Percentiles rank a stretch among this genome's conserved stretches.
Evolutionary conservation across 2,329 filamentous ascomycete species (phyloP).

Genomic region (Ophiostoma perfectum): DNA sequence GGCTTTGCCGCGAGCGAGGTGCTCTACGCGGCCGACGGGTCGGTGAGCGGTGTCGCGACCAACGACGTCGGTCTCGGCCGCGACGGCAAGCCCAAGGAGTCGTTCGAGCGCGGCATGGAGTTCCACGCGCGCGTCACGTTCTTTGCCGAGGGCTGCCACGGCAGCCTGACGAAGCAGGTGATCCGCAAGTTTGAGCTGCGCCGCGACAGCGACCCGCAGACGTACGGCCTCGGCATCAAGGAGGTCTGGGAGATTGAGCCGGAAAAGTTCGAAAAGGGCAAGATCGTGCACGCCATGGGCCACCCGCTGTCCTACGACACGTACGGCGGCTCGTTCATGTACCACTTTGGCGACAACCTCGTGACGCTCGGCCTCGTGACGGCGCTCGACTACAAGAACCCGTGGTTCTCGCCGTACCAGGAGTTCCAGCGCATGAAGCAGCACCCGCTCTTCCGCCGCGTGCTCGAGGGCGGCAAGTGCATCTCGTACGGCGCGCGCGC

Average conservation of each 20-base stretch:
- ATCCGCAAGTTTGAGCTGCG: conserved; percentile 90
- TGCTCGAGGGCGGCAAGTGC: conserved; percentile 94
- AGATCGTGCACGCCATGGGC: conserved; percentile 85
- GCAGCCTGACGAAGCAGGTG: conserved; percentile 89
- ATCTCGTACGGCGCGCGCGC: conserved; percentile 93
- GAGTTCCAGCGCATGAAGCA: conserved; percentile 99
- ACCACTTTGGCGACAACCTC: conserved; percentile 96
- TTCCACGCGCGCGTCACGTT: conserved; percentile 90
- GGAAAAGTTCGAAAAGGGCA: conserved; percentile 82
- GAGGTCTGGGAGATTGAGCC: conserved; percentile 96
- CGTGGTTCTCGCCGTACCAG: conserved; percentile 89
- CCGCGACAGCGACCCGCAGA: conserved; percentile 85
- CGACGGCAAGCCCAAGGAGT: conserved; percentile 78
- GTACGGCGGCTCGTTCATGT: conserved; percentile 98
- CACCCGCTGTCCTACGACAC: conserved; percentile 84
- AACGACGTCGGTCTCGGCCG: conserved; percentile 85
- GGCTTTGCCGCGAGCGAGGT: conserved; percentile 94
- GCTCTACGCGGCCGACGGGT: conserved; percentile 78
- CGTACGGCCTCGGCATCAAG: conserved; percentile 89
- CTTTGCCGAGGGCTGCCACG: conserved; percentile 92
- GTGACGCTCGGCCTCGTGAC: conserved; percentile 89
- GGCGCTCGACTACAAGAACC: conserved; percentile 91
- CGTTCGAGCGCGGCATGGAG: conserved; percentile 95
- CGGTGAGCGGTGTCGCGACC: conserved; percentile 88
- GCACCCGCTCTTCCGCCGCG: conserved; percentile 80